Base-by-base conservation (phyloP, 768 basidiomycete genomes). In the Boletellus emodensis region DNA sequence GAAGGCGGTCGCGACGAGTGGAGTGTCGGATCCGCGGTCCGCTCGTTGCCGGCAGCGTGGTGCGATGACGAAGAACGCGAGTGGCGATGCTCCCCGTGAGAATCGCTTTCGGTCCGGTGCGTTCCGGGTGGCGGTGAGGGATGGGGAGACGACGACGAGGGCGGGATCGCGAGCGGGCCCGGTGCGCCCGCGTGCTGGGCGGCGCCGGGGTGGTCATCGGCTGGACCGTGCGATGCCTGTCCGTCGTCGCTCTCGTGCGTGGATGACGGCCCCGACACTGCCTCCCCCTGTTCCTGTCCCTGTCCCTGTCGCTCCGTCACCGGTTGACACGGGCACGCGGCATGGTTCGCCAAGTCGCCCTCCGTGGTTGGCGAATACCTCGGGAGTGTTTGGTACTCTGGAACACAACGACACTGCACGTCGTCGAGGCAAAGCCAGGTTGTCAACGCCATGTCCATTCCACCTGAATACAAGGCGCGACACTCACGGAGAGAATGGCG, bases 401-500 rank as follows among this genome's bases (percentile, higher is more conserved):
- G 80, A 57, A 86, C 81, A 61, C 90, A 94, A 24, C 89, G 84
- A 69, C 90, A 94, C 87, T 90, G 30, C 32, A 12, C 15, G 24
- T 17, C 18, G 41, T 26, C 14, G 30, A n/a, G n/a, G n/a, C 9
- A 22, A 30, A 38, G 22, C 13, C 15, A 18, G 15, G 24, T 7
- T 20, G n/a, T 32, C 15, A 14, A 8, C 24, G 24, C 9, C 26
- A 24, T n/a, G n/a, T n/a, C n/a, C n/a, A n/a, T n/a, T n/a, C n/a
- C n/a, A n/a, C n/a, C n/a, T 0, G n/a, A 26, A 28, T 43, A 37
- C 37, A 42, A 40, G 22, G 22, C 0, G 26, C 20, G 28, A 73
- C 87, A n/a, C n/a, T 74, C 58, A 92, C 90, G 3, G 94, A 94
- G 40, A 96, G 83, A 43, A 97, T 82, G 37, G 90, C 83, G 26